phyloP scores from a whole-genome alignment of 495 filamentous ascomycete species.

The Xylaria intraflava region DNA sequence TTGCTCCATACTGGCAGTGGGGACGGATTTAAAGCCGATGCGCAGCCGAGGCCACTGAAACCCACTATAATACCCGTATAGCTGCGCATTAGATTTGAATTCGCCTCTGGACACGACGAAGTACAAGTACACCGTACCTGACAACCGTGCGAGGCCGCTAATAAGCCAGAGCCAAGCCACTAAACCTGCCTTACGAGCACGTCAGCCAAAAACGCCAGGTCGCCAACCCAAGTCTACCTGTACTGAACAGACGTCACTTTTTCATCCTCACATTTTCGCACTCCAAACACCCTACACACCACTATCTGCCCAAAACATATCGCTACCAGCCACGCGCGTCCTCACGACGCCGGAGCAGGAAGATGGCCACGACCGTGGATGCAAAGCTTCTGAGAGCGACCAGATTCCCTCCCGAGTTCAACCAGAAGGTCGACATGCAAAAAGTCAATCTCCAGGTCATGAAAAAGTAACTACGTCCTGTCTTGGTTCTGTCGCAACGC shows the following conservation, averaged over 20 bases:
- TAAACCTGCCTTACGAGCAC: neutral
- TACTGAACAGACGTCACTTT: constrained; percentile 32
- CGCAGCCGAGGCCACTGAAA: too few species aligned
- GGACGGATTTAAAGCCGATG: too few species aligned
- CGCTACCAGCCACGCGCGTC: neutral
- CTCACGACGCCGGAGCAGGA: neutral
- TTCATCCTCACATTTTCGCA: neutral
- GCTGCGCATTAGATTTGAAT: too few species aligned
- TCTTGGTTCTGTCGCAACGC: neutral
- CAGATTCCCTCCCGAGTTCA: constrained; percentile 93
- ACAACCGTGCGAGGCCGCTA: too few species aligned
- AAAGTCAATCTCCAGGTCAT: constrained; percentile 97
- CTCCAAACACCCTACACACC: neutral
- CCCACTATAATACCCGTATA: too few species aligned
- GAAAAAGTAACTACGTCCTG: constrained; percentile 65
- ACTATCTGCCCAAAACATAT: neutral
- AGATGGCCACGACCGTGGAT: constrained; percentile 72
- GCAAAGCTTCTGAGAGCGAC: constrained; percentile 80
- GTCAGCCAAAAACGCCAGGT: constrained; percentile 1
- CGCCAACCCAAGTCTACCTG: neutral
- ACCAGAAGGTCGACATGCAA: constrained; percentile 88
- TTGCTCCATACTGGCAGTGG: too few species aligned
- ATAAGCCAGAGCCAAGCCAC: too few species aligned
- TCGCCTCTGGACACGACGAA: too few species aligned
- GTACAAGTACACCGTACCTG: too few species aligned